These are phyloP conservation scores for Epichloe amarillans DNA, from an alignment of 2,329 filamentous ascomycete species.

Conservation along the genomic window DNA sequence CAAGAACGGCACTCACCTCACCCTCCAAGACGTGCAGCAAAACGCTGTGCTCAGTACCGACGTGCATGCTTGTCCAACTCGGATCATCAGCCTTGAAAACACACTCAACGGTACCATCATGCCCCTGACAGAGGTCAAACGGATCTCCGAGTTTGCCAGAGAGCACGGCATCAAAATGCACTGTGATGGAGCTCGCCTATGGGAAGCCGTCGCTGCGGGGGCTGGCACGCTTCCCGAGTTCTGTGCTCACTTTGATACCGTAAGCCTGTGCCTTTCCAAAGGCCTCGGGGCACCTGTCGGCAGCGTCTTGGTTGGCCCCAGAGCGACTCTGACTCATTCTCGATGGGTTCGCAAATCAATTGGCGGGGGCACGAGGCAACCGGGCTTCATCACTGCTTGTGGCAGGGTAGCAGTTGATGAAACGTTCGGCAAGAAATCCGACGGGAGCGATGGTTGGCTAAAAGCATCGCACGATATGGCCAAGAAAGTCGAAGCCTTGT, in stretches of 20 bases:
- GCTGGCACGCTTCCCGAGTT: constrained; percentile 55
- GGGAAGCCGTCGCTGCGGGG: constrained; percentile 65
- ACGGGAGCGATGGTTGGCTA: constrained; percentile 42
- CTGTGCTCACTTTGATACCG: constrained; percentile 55
- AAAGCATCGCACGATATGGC: constrained; percentile 48
- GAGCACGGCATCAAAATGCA: constrained; percentile 54
- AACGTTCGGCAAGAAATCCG: constrained; percentile 25
- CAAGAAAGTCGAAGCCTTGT: constrained; percentile 51
- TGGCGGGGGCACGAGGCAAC: constrained; percentile 61
- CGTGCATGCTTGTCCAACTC: constrained; percentile 67
- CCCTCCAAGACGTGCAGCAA: constrained; percentile 60
- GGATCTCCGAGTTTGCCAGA: constrained; percentile 58
- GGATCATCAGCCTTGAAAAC: constrained; percentile 74
- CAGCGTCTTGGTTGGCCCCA: constrained; percentile 51
- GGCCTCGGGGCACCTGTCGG: constrained; percentile 72
- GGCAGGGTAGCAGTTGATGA: constrained; percentile 52
- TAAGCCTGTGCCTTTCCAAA: constrained; percentile 71
- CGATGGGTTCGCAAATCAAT: constrained; percentile 51
- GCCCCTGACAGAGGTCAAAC: constrained; percentile 56
- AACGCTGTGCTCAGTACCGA: constrained; percentile 53
- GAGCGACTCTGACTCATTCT: constrained; percentile 22
- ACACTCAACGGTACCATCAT: constrained; percentile 69
- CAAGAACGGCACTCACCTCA: constrained; percentile 58
- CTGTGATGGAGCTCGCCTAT: constrained; percentile 67
- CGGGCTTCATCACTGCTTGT: constrained; percentile 58